Base-by-base conservation (phyloP, 2,329 filamentous ascomycete species). In the Colletotrichum lini region DNA sequence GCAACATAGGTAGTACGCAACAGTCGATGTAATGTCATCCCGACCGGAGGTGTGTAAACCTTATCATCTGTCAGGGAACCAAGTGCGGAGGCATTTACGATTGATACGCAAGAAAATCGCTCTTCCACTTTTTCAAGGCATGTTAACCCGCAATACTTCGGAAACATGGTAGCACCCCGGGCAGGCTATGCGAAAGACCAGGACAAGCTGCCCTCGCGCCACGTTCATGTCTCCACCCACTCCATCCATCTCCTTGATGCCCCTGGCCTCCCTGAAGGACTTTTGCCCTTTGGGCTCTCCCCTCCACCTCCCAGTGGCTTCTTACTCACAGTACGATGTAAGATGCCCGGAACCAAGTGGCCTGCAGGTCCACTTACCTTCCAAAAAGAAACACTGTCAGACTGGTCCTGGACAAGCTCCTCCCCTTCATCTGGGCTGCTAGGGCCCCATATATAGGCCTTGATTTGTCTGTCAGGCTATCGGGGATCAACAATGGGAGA, bases 151-250 rank as follows among this genome's bases (percentile, higher is more conserved):
- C 65, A 57, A 52, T 50, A 54, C 50, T 60, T 57, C 21, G 65
- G 65, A 47, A 66, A 66, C 49, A 56, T 49, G 23, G 40, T 61
- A 26, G 40, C 30, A 63, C 40, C 50, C 64, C 40, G 49, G 65
- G 30, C 52, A 47, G 21, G 21, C 16, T 42, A 30, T 26, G n/a
- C 10, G n/a, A 50, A 58, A 38, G 53, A 53, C 65, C 52, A 54
- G 68, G 68, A 57, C 44, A 57, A 40, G 65, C 23, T 18, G n/a
- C 58, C 45, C 50, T 49, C n/a, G 38, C 45, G 45, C 64, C 57
- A 58, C 45, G 64, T 68, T 63, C 58, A 58, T 59, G 38, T 47
- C 57, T 71, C 64, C 64, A 62, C 68, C 52, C 40, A 58, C 65
- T 38, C 68, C 64, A 68, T 52, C 45, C 12, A 18, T 21, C n/a